Conservation (phyloP, 805 yeast genomes). For the Kazachstania viticola region DNA sequence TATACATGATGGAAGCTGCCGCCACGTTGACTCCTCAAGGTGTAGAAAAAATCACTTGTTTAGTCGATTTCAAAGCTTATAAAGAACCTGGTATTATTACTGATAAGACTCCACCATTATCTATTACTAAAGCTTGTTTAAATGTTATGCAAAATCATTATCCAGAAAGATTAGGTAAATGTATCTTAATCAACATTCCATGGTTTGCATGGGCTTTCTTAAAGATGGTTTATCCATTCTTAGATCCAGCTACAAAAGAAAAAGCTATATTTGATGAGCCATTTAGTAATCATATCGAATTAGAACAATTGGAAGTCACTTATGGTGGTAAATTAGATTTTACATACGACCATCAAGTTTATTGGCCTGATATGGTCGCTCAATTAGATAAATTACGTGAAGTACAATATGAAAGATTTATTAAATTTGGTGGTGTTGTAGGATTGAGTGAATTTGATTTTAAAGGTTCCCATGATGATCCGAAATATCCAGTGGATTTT, state of each 20-base stretch:
- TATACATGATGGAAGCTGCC: conserved; percentile 45
- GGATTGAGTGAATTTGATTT: conserved; percentile 47
- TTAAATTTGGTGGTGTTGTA: conserved; percentile 33
- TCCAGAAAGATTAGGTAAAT: conserved; percentile 47
- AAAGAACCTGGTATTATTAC: conserved; percentile 25
- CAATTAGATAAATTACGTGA: conserved; percentile 31
- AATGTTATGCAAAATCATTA: conserved; percentile 46
- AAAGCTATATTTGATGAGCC: conserved; percentile 49
- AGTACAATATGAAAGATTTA: conserved; percentile 29
- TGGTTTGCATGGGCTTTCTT: conserved; percentile 47
- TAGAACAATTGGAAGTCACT: conserved; percentile 38
- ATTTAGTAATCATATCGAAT: conserved; percentile 42
- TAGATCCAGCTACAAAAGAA: conserved; percentile 48
- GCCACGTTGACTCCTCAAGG: conserved; percentile 47
- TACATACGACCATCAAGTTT: conserved; percentile 39
- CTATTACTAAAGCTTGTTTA: conserved; percentile 38
- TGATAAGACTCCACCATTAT: conserved; percentile 38
- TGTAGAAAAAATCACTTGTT: conserved; percentile 41
- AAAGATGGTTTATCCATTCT: conserved; percentile 44
- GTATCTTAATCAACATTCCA: conserved; percentile 44
- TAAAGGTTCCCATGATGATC: conserved; percentile 25
- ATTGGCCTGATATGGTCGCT: conserved; percentile 40
- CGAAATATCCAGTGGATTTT: conserved; percentile 16
- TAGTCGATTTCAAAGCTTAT: conserved; percentile 43
- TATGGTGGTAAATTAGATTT: conserved; percentile 39